Percentiles rank a stretch among this genome's conserved stretches.
Evolutionary conservation across 202 grass and related monocot species (phyloP).

Genomic region (Carex sylvatica): DNA sequence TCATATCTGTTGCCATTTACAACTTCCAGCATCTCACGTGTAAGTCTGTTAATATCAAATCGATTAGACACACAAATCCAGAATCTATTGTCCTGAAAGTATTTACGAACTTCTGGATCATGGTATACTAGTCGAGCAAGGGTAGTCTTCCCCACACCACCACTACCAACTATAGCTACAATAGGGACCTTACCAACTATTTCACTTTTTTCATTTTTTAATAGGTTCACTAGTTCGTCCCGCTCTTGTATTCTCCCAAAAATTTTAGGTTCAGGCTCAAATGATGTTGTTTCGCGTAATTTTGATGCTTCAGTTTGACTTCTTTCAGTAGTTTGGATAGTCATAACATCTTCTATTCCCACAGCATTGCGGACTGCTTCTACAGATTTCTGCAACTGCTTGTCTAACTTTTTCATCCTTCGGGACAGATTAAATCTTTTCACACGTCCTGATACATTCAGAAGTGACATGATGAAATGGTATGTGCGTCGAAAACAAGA

Average conservation of each 20-base stretch:
- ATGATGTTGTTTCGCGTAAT: background rate
- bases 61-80: background rate
- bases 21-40: too few species aligned
- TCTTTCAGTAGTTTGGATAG: background rate
- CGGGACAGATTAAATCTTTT: background rate
- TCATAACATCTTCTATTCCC: background rate
- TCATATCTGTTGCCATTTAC: too few species aligned
- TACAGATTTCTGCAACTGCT: background rate
- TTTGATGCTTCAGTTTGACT: background rate
- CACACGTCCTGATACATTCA: too few species aligned
- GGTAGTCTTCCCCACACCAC: background rate
- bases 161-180: background rate
- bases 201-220: background rate
- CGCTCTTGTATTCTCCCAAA: background rate
- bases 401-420: background rate
- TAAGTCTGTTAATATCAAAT: too few species aligned
- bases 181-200: background rate
- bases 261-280: background rate
- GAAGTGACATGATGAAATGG: too few species aligned
- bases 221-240: background rate
- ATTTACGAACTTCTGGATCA: background rate
- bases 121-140: background rate
- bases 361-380: background rate
- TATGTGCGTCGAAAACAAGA: too few species aligned
- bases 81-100: background rate